Evolutionary conservation across 305 asterid species (phyloP), one percentile per base, ranked within the genome.

Genomic region (Withania somnifera): DNA sequence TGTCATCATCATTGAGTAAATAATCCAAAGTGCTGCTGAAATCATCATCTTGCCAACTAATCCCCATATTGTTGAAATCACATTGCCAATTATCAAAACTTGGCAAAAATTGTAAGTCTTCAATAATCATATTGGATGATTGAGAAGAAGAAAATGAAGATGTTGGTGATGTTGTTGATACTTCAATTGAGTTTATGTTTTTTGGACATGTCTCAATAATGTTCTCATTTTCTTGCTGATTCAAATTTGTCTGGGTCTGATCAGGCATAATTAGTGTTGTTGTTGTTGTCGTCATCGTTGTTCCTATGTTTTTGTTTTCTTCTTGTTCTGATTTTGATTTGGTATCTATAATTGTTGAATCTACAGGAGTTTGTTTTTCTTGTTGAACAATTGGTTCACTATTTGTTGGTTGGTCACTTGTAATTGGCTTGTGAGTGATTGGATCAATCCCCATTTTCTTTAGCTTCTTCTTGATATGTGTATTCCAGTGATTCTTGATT

Each of bases 401-500:
- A 17, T 80, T 82, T 30, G 56, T 69, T 28, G 83, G 71, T 5
- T 56, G 77, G 11, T 73, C 61, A 73, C 15, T 9, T 47, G 36
- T 67, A 61, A 91, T 89, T 20, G 98, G 95, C 90, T 90, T 84
- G 93, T 95, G 99, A 57, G 98, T 93, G 13, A 87, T 78, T 0
- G 98, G 99, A 81, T 95, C 98, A 58, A 92, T 86, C 34, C 99
- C 98, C 95, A 92, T 88, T 87, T 95, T 95, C 92, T 71, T 91
- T n/a, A 95, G 87, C 83, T 93, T 95, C 78, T 95, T 93, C 86
- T 93, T 95, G 56, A 93, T 91, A 89, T 93, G 99, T 0, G 98
- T 95, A 84, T 95, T 95, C 98, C 98, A 95, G 7, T 93, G 98
- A 78, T 93, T 95, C 86, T 93, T 95, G 80, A 95, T 95, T 85